Evolutionary conservation across 768 basidiomycete genomes (phyloP), one percentile per base, ranked within the genome.

Genomic region (Agrocybe pediades): DNA sequence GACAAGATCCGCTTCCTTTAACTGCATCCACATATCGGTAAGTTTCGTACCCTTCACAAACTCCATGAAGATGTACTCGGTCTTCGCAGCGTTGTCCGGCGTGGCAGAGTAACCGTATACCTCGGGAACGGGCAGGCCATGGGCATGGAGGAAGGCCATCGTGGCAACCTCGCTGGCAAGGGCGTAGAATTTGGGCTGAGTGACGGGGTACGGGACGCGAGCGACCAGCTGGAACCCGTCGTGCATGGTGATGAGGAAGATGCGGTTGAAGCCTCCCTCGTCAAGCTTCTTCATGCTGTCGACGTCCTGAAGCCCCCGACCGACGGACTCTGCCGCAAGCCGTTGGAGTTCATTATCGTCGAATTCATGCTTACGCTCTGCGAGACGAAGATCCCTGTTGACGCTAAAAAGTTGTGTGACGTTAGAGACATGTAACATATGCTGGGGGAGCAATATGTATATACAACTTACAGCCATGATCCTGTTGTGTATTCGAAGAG

Each of bases 121-220:
- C 56, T 71, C 36, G 9, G 77, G 78, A 30, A 75, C 53, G 57
- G 77, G 77, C 53, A 80, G 57, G 51, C 69, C 71, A 51, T 46
- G 61, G 52, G 68, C 65, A 60, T 75, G 72, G 27, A 74, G 69
- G 17, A 72, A 76, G 30, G 40, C 63, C 68, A 80, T 70, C 4
- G 78, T 80, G 17, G 77, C 77, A 21, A 74, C 77, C 56, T 80
- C 79, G 57, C 77, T 78, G 6, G 79, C 76, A 16, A 74, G 61
- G 41, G 67, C 65, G 61, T 58, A 71, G 67, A 59, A 69, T 56
- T 72, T 73, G 54, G 74, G 77, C 8, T 64, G 58, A 29, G 68
- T 68, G 17, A 55, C 49, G 5, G 72, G 73, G 58, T 72, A 75
- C 36, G 78, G 78, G 46, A 78, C 68, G 23, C 73, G 74, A 0